Evolutionary conservation across 345 rosid species (phyloP), one percentile per base, ranked within the genome.

Genomic region (Kandelia obovata): DNA sequence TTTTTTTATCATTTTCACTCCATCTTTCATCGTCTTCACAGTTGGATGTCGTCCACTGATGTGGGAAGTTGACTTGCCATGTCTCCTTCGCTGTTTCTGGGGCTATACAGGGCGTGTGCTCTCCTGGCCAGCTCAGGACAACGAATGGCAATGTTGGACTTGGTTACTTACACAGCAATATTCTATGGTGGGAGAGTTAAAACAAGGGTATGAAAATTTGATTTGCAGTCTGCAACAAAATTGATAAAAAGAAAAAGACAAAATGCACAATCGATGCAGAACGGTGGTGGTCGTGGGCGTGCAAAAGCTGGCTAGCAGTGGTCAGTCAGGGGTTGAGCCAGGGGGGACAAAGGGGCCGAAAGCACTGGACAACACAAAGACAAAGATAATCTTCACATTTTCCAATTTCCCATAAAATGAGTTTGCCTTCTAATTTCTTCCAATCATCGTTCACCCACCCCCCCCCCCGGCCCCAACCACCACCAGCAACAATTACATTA

Each of bases 261-360:
- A 16, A 37, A 2, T 37, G 63, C 19, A 58, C 43, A 56, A 64
- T 68, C 43, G 64, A 34, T 58, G 17, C 13, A 27, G 1, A 27
- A 23, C 4, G 26, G 16, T 4, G 62, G 61, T 5, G 62, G 30
- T 6, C 31, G 60, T 52, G 69, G 49, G 17, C 21, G 21, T 43
- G 49, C 19, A 43, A 28, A 28, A 43, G 49, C 2, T 23, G 23
- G 27, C 46, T 2, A 67, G 27, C 53, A 19, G 39, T 26, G 71
- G 64, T 43, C 64, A 30, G 39, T 68, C 57, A 21, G 21, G 21
- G 21, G 21, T 21, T 21, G 21, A 21, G 21, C 21, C 21, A 21
- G 21, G 64, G 47, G 53, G 53, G 79, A 65, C 77, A 75, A 73
- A 78, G 27, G 71, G 8, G 69, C 80, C 82, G 82, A 78, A 81